Evolutionary conservation across 2,329 filamentous ascomycete genomes (phyloP).

Genomic region (Bipolaris victoriae): DNA sequence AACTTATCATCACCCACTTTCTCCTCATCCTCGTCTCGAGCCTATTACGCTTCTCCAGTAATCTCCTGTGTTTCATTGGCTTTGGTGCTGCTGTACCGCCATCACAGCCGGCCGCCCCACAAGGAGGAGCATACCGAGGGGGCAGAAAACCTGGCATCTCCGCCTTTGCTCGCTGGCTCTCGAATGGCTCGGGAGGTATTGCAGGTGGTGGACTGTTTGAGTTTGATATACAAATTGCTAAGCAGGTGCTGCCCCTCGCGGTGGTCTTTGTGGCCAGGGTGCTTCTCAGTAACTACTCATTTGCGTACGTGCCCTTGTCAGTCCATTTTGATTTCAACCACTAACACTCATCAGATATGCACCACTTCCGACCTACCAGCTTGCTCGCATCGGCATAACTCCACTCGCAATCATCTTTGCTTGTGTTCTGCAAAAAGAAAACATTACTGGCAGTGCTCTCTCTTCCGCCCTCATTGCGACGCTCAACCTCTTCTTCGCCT

Average conservation of each 20-base stretch:
- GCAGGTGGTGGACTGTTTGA: constrained; percentile 62
- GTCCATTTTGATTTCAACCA: neutral
- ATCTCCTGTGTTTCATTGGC: constrained; percentile 51
- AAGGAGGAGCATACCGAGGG: constrained; percentile 40
- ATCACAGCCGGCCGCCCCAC: constrained; percentile 43
- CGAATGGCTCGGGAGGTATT: constrained; percentile 55
- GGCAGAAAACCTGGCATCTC: constrained; percentile 30
- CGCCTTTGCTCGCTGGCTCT: constrained; percentile 47
- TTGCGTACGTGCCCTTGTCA: constrained; percentile 51
- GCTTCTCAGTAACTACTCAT: constrained; percentile 61
- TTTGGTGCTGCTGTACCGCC: constrained; percentile 55
- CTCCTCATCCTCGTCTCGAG: constrained; percentile 56
- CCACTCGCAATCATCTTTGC: constrained; percentile 59
- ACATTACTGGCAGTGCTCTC: constrained; percentile 56
- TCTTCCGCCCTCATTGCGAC: constrained; percentile 59
- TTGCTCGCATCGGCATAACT: constrained; percentile 59
- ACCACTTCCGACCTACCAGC: constrained; percentile 59
- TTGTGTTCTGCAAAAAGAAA: constrained; percentile 53
- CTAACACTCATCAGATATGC: constrained; percentile 52
- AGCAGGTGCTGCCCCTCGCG: constrained; percentile 57
- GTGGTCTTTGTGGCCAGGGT: constrained; percentile 59
- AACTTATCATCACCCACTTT: constrained; percentile 58
- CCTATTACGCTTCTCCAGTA: constrained; percentile 55
- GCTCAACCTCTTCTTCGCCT: constrained; percentile 59
- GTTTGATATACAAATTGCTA: constrained; percentile 56